These are phyloP conservation scores for Blastocrithidia nonstop DNA, from an alignment of 208 protist genomes.

Conservation along the genomic window DNA sequence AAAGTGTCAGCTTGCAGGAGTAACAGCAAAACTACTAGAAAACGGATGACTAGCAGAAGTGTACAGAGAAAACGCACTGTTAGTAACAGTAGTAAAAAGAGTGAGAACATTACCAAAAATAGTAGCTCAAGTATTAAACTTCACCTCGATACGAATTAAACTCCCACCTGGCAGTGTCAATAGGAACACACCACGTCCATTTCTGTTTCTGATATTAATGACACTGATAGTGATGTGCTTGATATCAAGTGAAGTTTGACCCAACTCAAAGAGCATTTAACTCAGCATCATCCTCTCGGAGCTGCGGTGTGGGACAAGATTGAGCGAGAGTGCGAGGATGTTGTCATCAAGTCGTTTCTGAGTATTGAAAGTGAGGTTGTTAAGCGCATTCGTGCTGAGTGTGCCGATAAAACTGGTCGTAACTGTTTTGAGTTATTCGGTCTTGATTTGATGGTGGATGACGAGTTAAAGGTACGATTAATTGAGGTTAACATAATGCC, in stretches of 20 bases:
- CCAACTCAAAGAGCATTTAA: slow-evolving; percentile 52
- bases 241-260: slow-evolving; percentile 87
- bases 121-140: too few relatives aligned
- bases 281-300: slow-evolving; percentile 28
- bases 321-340: slow-evolving; percentile 52
- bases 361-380: slow-evolving; percentile 74
- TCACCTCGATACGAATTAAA: too few relatives aligned
- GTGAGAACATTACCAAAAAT: too few relatives aligned
- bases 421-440: slow-evolving; percentile 88
- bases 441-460: slow-evolving; percentile 77
- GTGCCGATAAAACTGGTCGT: slow-evolving; percentile 44
- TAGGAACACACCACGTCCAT: too few relatives aligned
- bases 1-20: too few relatives aligned
- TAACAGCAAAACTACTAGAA: too few relatives aligned
- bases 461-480: slow-evolving; percentile 52
- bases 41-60: too few relatives aligned
- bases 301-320: slow-evolving; percentile 41
- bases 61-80: too few relatives aligned
- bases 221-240: slow-evolving; percentile 16
- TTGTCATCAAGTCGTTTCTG: slow-evolving; percentile 86
- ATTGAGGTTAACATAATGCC: slow-evolving; percentile 90
- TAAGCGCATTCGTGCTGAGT: slow-evolving; percentile 39
- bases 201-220: too few relatives aligned
- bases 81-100: too few relatives aligned
- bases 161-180: too few relatives aligned